These are phyloP conservation scores for Akanthomyces dipterigenus DNA, from an alignment of 2,329 filamentous ascomycete genomes.

Conservation along the genomic window DNA sequence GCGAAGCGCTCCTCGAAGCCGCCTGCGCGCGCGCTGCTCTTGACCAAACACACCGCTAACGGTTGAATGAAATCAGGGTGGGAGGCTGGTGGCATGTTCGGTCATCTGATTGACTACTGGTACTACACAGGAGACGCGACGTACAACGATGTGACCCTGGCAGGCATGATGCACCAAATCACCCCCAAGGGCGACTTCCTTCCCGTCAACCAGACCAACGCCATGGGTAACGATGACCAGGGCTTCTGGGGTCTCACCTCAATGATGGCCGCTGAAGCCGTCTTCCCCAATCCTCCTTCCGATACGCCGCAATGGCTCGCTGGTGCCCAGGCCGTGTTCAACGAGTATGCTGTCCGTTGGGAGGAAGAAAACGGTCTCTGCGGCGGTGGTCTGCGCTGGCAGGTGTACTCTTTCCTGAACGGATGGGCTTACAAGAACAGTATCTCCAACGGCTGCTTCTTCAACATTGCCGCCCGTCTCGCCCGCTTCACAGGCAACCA, in stretches of 20 bases:
- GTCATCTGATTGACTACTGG: constrained; percentile 60
- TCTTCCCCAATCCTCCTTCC: constrained; percentile 56
- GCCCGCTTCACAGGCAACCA: constrained; percentile 71
- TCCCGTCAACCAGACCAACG: constrained; percentile 49
- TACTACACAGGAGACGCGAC: constrained; percentile 53
- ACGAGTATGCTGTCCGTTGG: constrained; percentile 68
- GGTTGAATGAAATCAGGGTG: constrained; percentile 33
- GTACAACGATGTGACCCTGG: constrained; percentile 49
- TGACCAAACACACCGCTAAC: constrained; percentile 15
- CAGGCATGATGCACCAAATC: constrained; percentile 50
- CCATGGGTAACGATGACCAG: constrained; percentile 59
- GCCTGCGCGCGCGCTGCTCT: constrained; percentile 20
- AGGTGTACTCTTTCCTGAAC: constrained; percentile 72
- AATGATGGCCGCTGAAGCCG: constrained; percentile 64
- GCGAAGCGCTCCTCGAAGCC: constrained; percentile 12
- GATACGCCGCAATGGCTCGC: constrained; percentile 66
- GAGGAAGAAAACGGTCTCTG: constrained; percentile 48
- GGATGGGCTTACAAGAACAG: constrained; percentile 65
- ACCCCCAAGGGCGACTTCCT: constrained; percentile 50
- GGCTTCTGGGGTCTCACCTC: constrained; percentile 71
- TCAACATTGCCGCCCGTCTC: constrained; percentile 63
- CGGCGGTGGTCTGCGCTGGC: constrained; percentile 74
- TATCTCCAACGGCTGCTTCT: constrained; percentile 64
- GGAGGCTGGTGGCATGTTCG: constrained; percentile 60
- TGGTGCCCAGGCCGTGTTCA: constrained; percentile 72